Evolutionary conservation across 2,329 filamentous ascomycete species (phyloP).

Genomic region (Aspergillus sp.): DNA sequence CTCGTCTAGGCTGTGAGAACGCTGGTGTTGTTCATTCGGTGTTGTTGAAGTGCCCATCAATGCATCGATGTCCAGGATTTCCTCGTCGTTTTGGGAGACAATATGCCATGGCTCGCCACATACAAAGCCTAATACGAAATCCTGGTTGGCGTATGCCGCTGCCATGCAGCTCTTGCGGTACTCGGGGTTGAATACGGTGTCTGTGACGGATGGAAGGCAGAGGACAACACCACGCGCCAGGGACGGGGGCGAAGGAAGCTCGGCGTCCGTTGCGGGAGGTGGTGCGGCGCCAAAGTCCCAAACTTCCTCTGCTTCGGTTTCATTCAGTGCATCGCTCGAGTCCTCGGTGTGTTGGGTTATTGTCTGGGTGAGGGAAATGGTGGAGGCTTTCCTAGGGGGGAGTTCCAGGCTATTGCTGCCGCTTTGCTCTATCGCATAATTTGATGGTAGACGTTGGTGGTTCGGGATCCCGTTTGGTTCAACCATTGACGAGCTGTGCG

Average conservation of each 20-base stretch:
- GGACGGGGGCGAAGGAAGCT: constrained; percentile 33
- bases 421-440: constrained; percentile 18
- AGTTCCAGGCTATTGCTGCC: constrained; percentile 19
- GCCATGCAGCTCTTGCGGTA: constrained; percentile 37
- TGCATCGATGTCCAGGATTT: constrained; percentile 27
- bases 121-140: constrained; percentile 41
- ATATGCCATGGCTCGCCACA: constrained; percentile 37
- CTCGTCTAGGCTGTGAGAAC: constrained; percentile 12
- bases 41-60: constrained; percentile 4
- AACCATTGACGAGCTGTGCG: constrained; percentile 10
- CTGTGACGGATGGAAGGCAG: constrained; percentile 32
- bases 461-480: constrained; percentile 13
- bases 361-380: constrained; percentile 44
- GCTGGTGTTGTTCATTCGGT: constrained; percentile 18
- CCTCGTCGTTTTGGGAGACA: constrained; percentile 27
- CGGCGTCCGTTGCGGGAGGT: constrained; percentile 20
- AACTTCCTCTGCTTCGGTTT: constrained; percentile 12
- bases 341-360: constrained; percentile 38
- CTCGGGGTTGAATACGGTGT: constrained; percentile 32
- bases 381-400: constrained; percentile 37
- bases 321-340: constrained; percentile 19
- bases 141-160: constrained; percentile 40
- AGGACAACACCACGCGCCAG: constrained; percentile 38
- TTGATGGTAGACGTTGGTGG: constrained; percentile 25
- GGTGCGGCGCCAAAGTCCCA: constrained; percentile 12